Percentiles rank a stretch among this genome's conserved stretches.
Conservation (phyloP, 2,329 filamentous ascomycete species). For the Ophiosphaerella narmari region DNA sequence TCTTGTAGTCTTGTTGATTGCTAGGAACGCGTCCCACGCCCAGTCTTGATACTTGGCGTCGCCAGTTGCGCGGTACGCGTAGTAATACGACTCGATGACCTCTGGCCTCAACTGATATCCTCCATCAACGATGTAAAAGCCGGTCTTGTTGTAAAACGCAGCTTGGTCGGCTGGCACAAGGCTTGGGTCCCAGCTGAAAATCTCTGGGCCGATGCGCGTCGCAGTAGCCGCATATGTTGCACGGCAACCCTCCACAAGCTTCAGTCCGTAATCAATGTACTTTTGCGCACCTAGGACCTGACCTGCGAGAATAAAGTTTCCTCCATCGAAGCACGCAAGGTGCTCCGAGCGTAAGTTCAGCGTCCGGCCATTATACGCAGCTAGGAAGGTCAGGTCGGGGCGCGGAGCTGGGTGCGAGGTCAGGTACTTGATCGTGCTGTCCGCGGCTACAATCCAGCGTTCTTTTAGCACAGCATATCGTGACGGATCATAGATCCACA, state of each 20-base stretch:
- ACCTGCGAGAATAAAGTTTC: slow-evolving; percentile 80
- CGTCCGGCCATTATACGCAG: slow-evolving; percentile 57
- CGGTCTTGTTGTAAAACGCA: slow-evolving; percentile 67
- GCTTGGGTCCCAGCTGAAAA: slow-evolving; percentile 46
- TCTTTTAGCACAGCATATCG: slow-evolving; percentile 70
- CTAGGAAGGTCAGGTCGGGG: slow-evolving; percentile 74
- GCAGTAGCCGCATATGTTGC: slow-evolving; percentile 71
- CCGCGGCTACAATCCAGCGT: slow-evolving; percentile 73
- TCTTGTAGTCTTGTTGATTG: slow-evolving; percentile 67
- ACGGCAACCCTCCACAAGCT: slow-evolving; percentile 73
- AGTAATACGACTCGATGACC: slow-evolving; percentile 84
- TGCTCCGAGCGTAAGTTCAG: slow-evolving; percentile 50
- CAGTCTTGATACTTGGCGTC: slow-evolving; percentile 78
- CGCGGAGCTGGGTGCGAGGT: slow-evolving; percentile 68
- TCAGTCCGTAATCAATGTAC: slow-evolving; percentile 75
- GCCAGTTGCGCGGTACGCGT: slow-evolving; percentile 80
- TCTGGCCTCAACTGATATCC: slow-evolving; percentile 76
- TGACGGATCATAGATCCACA: slow-evolving; percentile 77
- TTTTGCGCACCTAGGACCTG: slow-evolving; percentile 67
- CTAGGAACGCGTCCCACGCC: slow-evolving; percentile 78
- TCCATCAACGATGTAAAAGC: slow-evolving; percentile 70
- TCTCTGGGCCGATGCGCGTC: slow-evolving; percentile 78
- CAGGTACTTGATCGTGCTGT: slow-evolving; percentile 75
- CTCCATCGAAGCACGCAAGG: slow-evolving; percentile 80
- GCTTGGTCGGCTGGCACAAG: slow-evolving; percentile 44